Evolutionary conservation across 1,139 yeast genomes (phyloP).

Genomic region (Pichia sp.): DNA sequence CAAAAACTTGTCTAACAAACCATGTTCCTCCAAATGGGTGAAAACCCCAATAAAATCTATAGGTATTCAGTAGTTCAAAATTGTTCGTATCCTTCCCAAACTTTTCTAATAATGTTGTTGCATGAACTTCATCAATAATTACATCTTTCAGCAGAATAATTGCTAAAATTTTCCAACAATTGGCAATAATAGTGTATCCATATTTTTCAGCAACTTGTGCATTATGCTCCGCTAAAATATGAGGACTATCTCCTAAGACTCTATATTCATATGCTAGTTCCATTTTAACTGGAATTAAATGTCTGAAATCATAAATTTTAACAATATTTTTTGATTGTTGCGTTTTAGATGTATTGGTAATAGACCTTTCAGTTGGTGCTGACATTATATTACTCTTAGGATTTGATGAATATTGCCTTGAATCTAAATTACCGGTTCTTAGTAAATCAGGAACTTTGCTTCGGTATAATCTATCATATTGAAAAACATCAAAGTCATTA

Average conservation of each 20-base stretch:
- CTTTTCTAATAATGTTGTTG: constrained; percentile 14
- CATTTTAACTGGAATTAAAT: constrained; percentile 68
- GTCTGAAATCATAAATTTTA: constrained; percentile 57
- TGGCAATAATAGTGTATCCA: constrained; percentile 59
- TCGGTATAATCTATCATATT: constrained; percentile 40
- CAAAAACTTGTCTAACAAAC: constrained; percentile 60
- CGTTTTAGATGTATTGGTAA: constrained; percentile 21
- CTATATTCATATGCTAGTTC: constrained; percentile 75
- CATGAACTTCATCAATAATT: constrained; percentile 16
- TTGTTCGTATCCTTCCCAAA: constrained; percentile 15
- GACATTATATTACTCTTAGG: constrained; percentile 16
- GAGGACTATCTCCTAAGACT: constrained; percentile 62
- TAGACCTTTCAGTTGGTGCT: constrained; percentile 24
- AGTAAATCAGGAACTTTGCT: constrained; percentile 42
- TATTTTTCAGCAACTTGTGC: constrained; percentile 62
- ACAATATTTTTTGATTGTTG: constrained; percentile 43
- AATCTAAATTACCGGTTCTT: constrained; percentile 23
- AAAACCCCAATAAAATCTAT: constrained; percentile 61
- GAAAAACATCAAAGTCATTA: constrained; percentile 46
- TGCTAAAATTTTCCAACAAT: constrained; percentile 71
- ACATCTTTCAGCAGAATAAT: constrained; percentile 34
- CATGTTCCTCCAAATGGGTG: constrained; percentile 79
- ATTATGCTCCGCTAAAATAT: constrained; percentile 60
- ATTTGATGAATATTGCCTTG: constrained; percentile 18
- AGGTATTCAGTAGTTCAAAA: constrained; percentile 14